phyloP scores from a whole-genome alignment of 2,329 filamentous ascomycete genomes.

The Samsoniella hepiali region DNA sequence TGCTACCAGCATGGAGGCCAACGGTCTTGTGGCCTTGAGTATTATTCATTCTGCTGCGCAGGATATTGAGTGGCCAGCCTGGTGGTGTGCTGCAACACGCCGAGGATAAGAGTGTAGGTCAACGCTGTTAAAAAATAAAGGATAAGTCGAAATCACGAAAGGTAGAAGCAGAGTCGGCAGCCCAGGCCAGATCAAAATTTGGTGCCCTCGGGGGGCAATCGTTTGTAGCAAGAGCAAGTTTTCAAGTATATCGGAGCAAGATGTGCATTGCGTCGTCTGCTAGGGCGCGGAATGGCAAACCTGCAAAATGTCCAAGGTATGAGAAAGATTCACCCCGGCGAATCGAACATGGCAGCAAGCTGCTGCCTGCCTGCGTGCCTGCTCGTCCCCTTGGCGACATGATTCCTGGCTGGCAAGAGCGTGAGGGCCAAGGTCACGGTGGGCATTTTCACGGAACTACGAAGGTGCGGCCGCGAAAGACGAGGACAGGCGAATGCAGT shows the following conservation, averaged over 20 bases:
- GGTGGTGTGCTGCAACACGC: background rate
- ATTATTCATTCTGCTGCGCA: background rate
- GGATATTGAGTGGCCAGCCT: too few relatives aligned
- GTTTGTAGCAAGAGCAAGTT: constrained; percentile 15
- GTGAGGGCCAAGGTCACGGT: background rate
- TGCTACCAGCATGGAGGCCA: background rate
- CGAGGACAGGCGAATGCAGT: background rate
- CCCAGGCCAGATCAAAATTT: background rate
- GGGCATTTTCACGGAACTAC: constrained; percentile 2
- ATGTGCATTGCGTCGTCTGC: constrained; percentile 16
- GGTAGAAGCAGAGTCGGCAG: constrained; percentile 1
- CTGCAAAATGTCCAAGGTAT: background rate
- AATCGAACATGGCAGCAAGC: background rate
- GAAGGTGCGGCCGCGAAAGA: constrained; percentile 7
- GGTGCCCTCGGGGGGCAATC: background rate
- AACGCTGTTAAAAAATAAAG: constrained; percentile 12
- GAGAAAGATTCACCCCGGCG: background rate
- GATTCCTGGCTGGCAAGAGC: constrained; percentile 10
- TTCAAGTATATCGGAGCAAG: constrained; percentile 15
- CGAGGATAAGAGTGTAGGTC: background rate
- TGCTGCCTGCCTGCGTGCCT: constrained; percentile 1
- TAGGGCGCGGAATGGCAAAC: background rate
- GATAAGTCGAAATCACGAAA: constrained; percentile 6
- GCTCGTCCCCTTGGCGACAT: background rate
- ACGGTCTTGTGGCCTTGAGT: background rate